Evolutionary conservation across 1,284 basidiomycete genomes (phyloP), one percentile per base, ranked within the genome.

Genomic region (Sporisorium scitamineum): DNA sequence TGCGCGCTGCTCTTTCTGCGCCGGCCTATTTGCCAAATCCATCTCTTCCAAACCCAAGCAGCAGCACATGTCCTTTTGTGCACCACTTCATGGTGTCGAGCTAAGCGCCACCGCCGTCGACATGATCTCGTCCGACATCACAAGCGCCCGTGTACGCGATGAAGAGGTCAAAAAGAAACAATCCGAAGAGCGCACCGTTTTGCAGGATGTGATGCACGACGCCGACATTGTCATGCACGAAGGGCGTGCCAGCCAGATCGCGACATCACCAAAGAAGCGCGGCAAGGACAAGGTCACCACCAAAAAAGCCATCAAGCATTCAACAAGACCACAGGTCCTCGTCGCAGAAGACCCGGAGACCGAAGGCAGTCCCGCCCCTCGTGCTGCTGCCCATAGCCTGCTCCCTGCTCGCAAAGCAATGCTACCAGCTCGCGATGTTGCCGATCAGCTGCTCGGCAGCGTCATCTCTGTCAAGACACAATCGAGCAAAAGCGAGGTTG

Each of bases 201-300:
- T 73, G 16, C 55, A 73, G 8, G 54, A 73, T n/a, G 53, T 68
- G 14, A 57, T 73, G 18, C 55, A 61, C 29, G 55, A 68, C 18
- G 70, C 70, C 41, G 70, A 68, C 31, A 50, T 73, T 10, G 50
- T 73, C 27, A 32, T 50, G n/a, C 61, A 68, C 54, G 70, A 68
- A 22, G 64, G 65, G 0, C 42, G 70, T 29, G 65, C 65, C 47
- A 68, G 70, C 48, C 70, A 73, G 54, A 73, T 68, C 26, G 61
- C 50, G 16, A 50, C 61, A 4, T 67, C 64, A 5, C 37, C 61
- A 16, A 68, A 73, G 65, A 73, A 68, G 61, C 54, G 56, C 24
- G 65, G 70, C 45, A 59, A 41, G 34, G 70, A 59, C 20, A 47
- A 56, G 5, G 39, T 72, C 32, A 41, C 60, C n/a, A 42, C 34